phyloP scores from a whole-genome alignment of 495 filamentous ascomycete genomes.

The Neohortaea acidophila region DNA sequence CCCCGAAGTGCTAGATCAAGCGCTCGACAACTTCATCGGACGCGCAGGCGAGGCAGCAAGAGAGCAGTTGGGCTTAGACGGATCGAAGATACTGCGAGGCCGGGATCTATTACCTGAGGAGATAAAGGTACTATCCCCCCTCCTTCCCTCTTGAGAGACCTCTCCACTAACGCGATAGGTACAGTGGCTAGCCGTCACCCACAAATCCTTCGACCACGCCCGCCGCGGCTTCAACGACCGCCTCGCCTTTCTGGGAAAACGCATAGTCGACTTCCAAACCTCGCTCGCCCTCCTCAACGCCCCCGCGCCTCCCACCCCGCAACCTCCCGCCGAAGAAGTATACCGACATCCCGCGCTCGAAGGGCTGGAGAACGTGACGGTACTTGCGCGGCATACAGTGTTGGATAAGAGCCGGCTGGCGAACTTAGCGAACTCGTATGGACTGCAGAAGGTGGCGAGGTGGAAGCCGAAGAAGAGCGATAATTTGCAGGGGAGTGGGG shows the following conservation, averaged over 20 bases:
- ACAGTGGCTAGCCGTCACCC: conserved; percentile 93
- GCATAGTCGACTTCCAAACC: conserved; percentile 64
- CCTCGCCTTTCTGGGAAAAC: conserved; percentile 80
- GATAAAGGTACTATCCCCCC: conserved; percentile 28
- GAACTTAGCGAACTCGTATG: conserved; percentile 50
- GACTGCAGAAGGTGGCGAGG: conserved; percentile 56
- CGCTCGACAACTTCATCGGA: conserved; percentile 41
- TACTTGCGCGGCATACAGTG: conserved; percentile 38
- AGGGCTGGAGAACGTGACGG: conserved; percentile 51
- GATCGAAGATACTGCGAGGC: conserved; percentile 7
- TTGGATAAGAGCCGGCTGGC: conserved; percentile 45
- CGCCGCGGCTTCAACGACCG: conserved; percentile 87
- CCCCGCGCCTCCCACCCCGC: conserved; percentile 14
- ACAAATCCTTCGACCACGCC: conserved; percentile 97
- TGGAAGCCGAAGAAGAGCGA: conserved; percentile 76
- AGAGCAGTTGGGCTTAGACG: conserved; percentile 12
- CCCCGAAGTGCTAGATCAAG: conserved; percentile 51
- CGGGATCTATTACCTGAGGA: conserved; percentile 57
- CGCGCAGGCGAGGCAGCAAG: conserved; percentile 53
- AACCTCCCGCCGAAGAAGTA: conserved; percentile 31
- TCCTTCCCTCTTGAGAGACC: not conserved
- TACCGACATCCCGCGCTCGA: conserved; percentile 60
- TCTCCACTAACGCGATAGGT: not conserved
- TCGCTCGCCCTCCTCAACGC: conserved; percentile 52
- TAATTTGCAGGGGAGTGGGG: conserved; percentile 55